phyloP scores from a whole-genome alignment of 2,329 filamentous ascomycete species.

The Penicillium sp. region DNA sequence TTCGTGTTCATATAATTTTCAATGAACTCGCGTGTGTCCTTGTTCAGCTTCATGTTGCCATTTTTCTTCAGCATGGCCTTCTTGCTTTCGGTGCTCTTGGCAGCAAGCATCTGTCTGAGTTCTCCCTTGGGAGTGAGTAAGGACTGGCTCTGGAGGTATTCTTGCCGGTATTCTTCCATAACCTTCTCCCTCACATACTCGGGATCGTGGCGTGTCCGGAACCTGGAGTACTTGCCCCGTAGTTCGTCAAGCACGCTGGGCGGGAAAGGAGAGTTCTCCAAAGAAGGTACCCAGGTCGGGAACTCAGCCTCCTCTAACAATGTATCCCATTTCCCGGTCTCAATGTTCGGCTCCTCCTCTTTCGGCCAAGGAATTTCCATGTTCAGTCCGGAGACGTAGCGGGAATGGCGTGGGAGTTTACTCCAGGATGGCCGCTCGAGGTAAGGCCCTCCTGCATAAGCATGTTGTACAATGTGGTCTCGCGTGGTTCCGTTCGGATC shows the following conservation, averaged over 20 bases:
- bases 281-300: constrained; percentile 71
- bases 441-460: constrained; percentile 55
- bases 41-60: constrained; percentile 37
- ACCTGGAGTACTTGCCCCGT: constrained; percentile 75
- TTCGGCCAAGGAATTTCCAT: constrained; percentile 74
- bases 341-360: constrained; percentile 48
- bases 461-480: constrained; percentile 74
- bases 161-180: constrained; percentile 53
- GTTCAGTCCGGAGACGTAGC: constrained; percentile 67
- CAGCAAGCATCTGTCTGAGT: constrained; percentile 35
- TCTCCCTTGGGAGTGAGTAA: constrained; percentile 51
- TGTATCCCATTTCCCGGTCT: constrained; percentile 67
- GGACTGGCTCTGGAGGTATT: constrained; percentile 44
- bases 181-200: constrained; percentile 67
- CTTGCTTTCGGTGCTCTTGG: constrained; percentile 37
- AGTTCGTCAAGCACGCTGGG: constrained; percentile 77
- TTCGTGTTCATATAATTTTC: constrained; percentile 34
- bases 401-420: constrained; percentile 40
- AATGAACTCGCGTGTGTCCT: constrained; percentile 37
- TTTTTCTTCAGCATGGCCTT: constrained; percentile 37
- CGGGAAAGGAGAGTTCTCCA: constrained; percentile 77
- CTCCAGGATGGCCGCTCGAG: constrained; percentile 52
- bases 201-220: constrained; percentile 74
- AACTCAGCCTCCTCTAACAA: constrained; percentile 71
- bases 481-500: constrained; percentile 62